These are phyloP conservation scores for Saccharomycopsis capsularis DNA, from an alignment of 805 yeast genomes.

Conservation along the genomic window DNA sequence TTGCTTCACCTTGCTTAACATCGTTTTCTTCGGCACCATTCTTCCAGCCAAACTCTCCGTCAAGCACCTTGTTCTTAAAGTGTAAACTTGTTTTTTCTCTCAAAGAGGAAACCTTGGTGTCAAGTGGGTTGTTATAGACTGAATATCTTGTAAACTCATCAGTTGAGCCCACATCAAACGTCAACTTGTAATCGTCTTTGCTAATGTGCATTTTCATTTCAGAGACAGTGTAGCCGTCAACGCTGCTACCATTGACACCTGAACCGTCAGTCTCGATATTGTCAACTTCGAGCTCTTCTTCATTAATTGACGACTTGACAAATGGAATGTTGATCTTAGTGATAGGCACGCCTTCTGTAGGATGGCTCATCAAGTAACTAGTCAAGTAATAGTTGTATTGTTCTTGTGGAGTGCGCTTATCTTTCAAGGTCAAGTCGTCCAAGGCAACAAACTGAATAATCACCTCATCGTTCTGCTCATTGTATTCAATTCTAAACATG, in stretches of 20 bases:
- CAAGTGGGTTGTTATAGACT: constrained; percentile 27
- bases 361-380: constrained; percentile 87
- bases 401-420: constrained; percentile 61
- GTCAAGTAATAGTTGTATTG: constrained; percentile 92
- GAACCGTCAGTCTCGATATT: background rate
- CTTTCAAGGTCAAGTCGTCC: constrained; percentile 81
- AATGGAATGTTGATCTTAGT: constrained; percentile 75
- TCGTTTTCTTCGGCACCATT: constrained; percentile 38
- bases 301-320: constrained; percentile 43
- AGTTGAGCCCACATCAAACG: constrained; percentile 70
- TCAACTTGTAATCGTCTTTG: constrained; percentile 68
- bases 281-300: constrained; percentile 8
- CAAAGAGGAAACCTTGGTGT: constrained; percentile 23
- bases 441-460: constrained; percentile 77
- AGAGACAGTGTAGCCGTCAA: constrained; percentile 60
- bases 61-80: constrained; percentile 28
- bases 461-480: constrained; percentile 45
- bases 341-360: constrained; percentile 91
- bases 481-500: constrained; percentile 80
- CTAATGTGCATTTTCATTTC: constrained; percentile 67
- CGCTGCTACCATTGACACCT: constrained; percentile 20
- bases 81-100: constrained; percentile 29
- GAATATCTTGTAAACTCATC: constrained; percentile 71
- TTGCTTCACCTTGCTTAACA: constrained; percentile 26
- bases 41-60: constrained; percentile 54